A percentile compares a stretch with the other conserved stretches of the same genome.
Evolutionary conservation across 768 basidiomycete genomes (phyloP).

Genomic region (Daedalea quercina): DNA sequence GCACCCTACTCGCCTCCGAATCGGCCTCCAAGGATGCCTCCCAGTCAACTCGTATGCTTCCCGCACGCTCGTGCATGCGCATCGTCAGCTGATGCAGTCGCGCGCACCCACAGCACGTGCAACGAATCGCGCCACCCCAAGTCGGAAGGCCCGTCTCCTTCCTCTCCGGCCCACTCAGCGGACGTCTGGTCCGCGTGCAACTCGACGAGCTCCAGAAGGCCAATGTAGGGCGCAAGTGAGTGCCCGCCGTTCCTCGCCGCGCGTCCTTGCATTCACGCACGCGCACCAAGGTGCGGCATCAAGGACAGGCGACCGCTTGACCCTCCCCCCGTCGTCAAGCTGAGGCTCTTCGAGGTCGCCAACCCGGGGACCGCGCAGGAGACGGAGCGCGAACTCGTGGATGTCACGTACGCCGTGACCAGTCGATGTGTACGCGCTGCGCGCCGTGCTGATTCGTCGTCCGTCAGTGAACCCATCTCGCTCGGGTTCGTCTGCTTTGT

Average conservation of each 20-base stretch:
- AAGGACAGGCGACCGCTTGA: background rate
- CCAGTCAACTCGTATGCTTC: too few relatives aligned
- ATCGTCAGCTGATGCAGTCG: too few relatives aligned
- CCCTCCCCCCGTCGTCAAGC: background rate
- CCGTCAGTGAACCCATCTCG: background rate
- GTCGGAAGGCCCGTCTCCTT: slow-evolving; percentile 43
- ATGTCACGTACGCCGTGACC: slow-evolving; percentile 11
- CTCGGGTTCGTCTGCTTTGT: slow-evolving; percentile 71
- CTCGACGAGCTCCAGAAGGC: slow-evolving; percentile 56
- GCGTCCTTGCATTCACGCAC: background rate
- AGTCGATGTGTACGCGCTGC: background rate
- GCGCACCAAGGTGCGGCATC: background rate
- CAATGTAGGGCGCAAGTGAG: slow-evolving; percentile 56
- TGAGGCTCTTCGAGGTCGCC: background rate
- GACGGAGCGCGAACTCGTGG: slow-evolving; percentile 10
- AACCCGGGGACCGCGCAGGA: background rate
- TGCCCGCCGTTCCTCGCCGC: background rate
- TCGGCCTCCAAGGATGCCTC: too few relatives aligned
- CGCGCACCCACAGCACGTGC: background rate
- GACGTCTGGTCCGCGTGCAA: slow-evolving; percentile 46
- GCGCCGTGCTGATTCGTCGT: background rate
- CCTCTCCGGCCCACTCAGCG: slow-evolving; percentile 52
- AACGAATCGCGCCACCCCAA: background rate
- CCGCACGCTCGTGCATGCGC: too few relatives aligned
- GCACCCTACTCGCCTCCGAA: too few relatives aligned